Base-by-base conservation (phyloP, 805 yeast genomes). In the Ascoidea asiatica region DNA sequence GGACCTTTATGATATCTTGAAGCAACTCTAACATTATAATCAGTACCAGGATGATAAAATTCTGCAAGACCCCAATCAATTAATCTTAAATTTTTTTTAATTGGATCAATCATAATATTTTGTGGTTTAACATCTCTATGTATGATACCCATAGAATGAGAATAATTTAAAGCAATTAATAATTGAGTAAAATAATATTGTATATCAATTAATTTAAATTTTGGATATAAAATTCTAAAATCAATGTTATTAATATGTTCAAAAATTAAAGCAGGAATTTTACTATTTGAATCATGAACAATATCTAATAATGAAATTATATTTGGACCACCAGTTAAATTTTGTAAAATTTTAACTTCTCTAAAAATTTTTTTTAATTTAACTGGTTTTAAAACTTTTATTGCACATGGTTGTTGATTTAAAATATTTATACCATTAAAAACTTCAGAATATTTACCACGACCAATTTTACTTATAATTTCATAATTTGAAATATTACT, bases 21-120 rank as follows among this genome's bases (percentile, higher is more conserved):
- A 0, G 96, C 95, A 35, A 88, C 96, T 49, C 96, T 72, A 19
- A 86, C 95, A 56, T 88, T 88, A 64, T 85, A 88, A 52, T 86
- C 94, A 42, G 82, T 83, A 4, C 90, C 92, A 2, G 83, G 81
- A 58, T 88, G 95, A 62, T 88, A 88, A 57, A 84, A 88, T 60
- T 88, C 96, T 5, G 95, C 95, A 48, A 88, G 65, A 15, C 96
- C 96, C 96, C 96, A 88, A 65, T 88, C 96, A 51, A 88, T 88
- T 45, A 88, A 72, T 53, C 90, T 73, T 56, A 88, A 64, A 38
- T 67, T 65, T 52, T 71, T 73, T 43, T 63, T 57, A 40, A 69
- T 64, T 49, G 87, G 95, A 62, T 88, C 95, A 53, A 87, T 87
- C 95, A 87, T 87, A 39, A 87, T 86, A 57, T 87, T 87, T 61